These are phyloP conservation scores for Gossypium turneri DNA, from an alignment of 345 rosid genomes.

Conservation along the genomic window DNA sequence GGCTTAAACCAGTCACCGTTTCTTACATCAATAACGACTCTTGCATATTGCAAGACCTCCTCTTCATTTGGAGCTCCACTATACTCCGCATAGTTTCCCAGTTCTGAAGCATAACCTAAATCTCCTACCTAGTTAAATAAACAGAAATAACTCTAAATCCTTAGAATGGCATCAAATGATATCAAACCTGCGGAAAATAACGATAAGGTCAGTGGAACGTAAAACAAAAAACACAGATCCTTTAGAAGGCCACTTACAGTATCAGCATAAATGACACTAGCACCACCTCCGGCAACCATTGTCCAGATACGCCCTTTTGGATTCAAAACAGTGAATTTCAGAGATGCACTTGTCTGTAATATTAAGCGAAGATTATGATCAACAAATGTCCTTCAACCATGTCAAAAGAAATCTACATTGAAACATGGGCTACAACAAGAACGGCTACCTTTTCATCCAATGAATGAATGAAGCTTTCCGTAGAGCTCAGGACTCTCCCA, in stretches of 20 bases:
- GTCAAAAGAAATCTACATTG: neutral
- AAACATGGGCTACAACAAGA: neutral
- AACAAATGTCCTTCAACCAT: constrained; percentile 3
- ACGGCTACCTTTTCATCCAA: constrained; percentile 85
- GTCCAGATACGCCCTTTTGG: constrained; percentile 98
- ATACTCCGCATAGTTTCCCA: constrained; percentile 95
- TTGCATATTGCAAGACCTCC: constrained; percentile 94
- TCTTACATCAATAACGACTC: constrained; percentile 93
- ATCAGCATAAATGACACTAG: constrained; percentile 97
- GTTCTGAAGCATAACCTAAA: constrained; percentile 94
- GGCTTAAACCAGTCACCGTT: neutral
- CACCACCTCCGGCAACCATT: constrained; percentile 99
- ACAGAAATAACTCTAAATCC: neutral
- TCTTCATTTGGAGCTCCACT: constrained; percentile 99
- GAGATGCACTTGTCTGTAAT: constrained; percentile 87
- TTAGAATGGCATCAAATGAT: neutral
- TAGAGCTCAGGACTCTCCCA: constrained; percentile 82
- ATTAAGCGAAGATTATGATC: constrained; percentile 13
- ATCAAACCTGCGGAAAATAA: neutral
- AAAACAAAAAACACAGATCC: neutral
- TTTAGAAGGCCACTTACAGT: constrained; percentile 45
- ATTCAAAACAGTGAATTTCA: constrained; percentile 92
- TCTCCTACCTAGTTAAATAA: constrained; percentile 75
- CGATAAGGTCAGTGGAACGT: neutral
- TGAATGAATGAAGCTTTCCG: constrained; percentile 75